Base-by-base conservation (phyloP, 129 eudicot species). In the Tagetes patula region DNA sequence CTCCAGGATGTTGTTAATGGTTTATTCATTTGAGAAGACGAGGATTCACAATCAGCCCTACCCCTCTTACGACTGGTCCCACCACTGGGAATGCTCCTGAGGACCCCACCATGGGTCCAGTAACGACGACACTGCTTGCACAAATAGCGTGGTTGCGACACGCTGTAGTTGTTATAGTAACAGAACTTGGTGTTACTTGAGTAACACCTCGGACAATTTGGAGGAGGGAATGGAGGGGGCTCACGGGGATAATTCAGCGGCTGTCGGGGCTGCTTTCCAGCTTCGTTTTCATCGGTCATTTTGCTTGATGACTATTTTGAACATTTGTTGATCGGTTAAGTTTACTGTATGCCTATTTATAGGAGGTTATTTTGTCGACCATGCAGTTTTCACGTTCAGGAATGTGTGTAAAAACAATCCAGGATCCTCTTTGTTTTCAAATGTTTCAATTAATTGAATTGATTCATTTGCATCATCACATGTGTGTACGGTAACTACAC, bases 101-200 rank as follows among this genome's bases (percentile, higher is more conserved):
- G 49, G 30, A 62, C 42, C n/a, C 81, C 81, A 69, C 81, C 81
- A 58, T 69, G 81, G 61, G 81, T 76, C 81, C 75, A 76, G 11
- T 76, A 76, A 59, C 81, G 75, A 1, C 81, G 81, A 1, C 81
- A 76, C 0, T 76, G 48, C 62, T 68, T 76, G 69, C 81, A 76
- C 20, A 76, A 14, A 36, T 76, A 76, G 43, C 81, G 75, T 12
- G 81, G 81, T 2, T 76, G 81, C 0, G 64, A 45, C 34, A 46
- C 75, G 33, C 81, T 76, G 9, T 76, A 76, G 48, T 76, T 76
- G 75, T 76, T 76, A 31, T 76, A 76, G 81, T 76, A 76, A 34
- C 81, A 76, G 59, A 76, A 69, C 39, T 76, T 76, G 34, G 81
- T 76, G 63, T 48, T 70, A 45, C 32, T 6, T 2, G 81, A 76